Percentiles rank a stretch among this genome's conserved stretches.
Conservation (phyloP, 768 basidiomycete genomes). For the Psilocybe sp. region DNA sequence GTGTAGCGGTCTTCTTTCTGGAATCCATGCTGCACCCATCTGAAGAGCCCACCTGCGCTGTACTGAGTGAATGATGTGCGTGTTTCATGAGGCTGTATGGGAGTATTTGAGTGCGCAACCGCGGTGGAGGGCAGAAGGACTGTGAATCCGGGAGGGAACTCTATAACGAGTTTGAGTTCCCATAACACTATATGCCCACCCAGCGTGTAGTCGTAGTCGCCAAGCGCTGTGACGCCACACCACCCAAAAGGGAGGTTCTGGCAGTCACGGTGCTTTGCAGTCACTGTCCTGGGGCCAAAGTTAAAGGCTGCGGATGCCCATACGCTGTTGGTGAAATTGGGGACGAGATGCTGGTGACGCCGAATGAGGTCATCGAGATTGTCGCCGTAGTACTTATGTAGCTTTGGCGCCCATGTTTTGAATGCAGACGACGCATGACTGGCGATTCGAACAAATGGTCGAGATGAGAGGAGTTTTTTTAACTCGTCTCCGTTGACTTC, state of each 20-base stretch:
- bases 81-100: conserved; percentile 1
- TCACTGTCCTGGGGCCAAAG: conserved; percentile 3
- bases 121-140: conserved; percentile 9
- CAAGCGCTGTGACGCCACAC: conserved; percentile 4
- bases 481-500: neutral
- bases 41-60: conserved; percentile 6
- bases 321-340: conserved; percentile 4
- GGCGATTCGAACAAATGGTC: conserved; percentile 5
- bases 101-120: conserved; percentile 6
- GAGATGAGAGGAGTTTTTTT: neutral
- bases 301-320: conserved; percentile 1
- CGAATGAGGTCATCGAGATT: neutral
- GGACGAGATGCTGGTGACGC: neutral
- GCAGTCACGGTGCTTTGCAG: neutral
- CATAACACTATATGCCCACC: conserved; percentile 5
- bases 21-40: conserved; percentile 5
- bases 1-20: neutral
- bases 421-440: conserved; percentile 5
- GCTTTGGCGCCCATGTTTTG: conserved; percentile 2
- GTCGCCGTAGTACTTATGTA: conserved; percentile 5
- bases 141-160: conserved; percentile 6
- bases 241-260: too few relatives aligned
- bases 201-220: neutral
- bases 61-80: conserved; percentile 12
- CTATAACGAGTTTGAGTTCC: neutral